Conservation (phyloP, 2,329 filamentous ascomycete species). For the Neonectria faginata region DNA sequence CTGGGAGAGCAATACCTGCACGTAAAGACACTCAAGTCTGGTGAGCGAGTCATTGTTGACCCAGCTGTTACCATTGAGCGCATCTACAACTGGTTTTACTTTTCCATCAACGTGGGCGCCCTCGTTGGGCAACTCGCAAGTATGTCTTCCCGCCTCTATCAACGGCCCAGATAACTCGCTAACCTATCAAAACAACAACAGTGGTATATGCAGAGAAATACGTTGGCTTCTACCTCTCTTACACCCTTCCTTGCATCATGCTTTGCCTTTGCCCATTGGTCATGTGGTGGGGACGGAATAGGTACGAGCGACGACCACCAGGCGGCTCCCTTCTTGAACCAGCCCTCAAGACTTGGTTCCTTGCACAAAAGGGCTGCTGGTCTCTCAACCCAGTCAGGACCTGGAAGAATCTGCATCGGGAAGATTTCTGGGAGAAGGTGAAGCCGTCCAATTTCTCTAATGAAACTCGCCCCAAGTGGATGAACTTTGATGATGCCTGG, state of each 20-base stretch:
- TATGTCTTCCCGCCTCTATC: constrained; percentile 4
- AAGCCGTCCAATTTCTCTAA: constrained; percentile 74
- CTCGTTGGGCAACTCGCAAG: constrained; percentile 70
- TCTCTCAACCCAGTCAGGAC: constrained; percentile 72
- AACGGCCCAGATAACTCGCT: background rate
- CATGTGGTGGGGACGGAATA: constrained; percentile 67
- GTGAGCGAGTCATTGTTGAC: constrained; percentile 74
- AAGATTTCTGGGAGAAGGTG: constrained; percentile 73
- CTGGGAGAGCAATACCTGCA: constrained; percentile 66
- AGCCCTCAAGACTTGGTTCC: constrained; percentile 68
- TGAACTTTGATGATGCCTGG: constrained; percentile 84
- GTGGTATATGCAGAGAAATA: constrained; percentile 80
- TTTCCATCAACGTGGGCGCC: constrained; percentile 78
- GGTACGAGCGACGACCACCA: constrained; percentile 69
- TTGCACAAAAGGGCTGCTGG: constrained; percentile 77
- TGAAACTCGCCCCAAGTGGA: constrained; percentile 71
- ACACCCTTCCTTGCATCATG: constrained; percentile 73
- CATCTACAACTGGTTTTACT: constrained; percentile 78
- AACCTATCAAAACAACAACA: constrained; percentile 4
- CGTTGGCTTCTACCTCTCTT: constrained; percentile 80
- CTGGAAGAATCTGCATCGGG: constrained; percentile 67
- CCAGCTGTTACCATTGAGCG: constrained; percentile 71
- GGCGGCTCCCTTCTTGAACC: constrained; percentile 77
- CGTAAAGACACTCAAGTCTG: constrained; percentile 63
- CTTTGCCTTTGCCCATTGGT: constrained; percentile 73